Evolutionary conservation across 2,329 filamentous ascomycete genomes (phyloP).

Genomic region (Fusarium sp.): DNA sequence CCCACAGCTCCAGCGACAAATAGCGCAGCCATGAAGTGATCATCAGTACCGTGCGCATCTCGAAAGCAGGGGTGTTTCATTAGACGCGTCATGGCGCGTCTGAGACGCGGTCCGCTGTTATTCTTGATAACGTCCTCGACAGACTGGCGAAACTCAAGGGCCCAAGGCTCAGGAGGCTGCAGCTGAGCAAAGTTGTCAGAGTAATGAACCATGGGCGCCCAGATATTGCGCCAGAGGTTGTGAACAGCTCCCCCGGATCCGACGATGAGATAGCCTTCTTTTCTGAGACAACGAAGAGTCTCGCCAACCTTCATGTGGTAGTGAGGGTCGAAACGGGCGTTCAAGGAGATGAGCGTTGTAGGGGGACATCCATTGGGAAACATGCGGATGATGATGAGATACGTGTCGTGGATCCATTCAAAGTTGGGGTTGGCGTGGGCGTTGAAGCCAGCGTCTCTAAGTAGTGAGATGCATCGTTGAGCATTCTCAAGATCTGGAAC

Average conservation of each 20-base stretch:
- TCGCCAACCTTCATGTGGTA: conserved; percentile 40
- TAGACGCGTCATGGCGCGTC: conserved; percentile 66
- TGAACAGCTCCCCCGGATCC: conserved; percentile 73
- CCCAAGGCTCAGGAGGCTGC: conserved; percentile 55
- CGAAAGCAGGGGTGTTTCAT: conserved; percentile 76
- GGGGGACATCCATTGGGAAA: conserved; percentile 73
- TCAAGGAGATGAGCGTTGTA: conserved; percentile 58
- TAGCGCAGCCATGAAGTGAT: conserved; percentile 74
- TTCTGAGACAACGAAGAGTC: conserved; percentile 18
- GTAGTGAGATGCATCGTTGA: conserved; percentile 60
- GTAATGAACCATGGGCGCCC: conserved; percentile 67
- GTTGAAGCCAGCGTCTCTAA: conserved; percentile 63
- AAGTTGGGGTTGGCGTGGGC: conserved; percentile 65
- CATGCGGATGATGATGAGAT: conserved; percentile 75
- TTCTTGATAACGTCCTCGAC: conserved; percentile 67
- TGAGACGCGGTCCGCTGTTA: conserved; percentile 58
- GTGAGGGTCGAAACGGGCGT: conserved; percentile 41
- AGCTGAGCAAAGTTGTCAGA: conserved; percentile 28
- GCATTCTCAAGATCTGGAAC: conserved; percentile 67
- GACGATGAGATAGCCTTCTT: conserved; percentile 59
- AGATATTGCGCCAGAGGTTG: conserved; percentile 75
- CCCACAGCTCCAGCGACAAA: conserved; percentile 70
- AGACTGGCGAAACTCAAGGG: conserved; percentile 73
- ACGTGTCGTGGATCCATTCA: conserved; percentile 80
- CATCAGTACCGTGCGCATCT: conserved; percentile 76